Evolutionary conservation across 192 early-diverging fungal species (phyloP), one percentile per base, ranked within the genome.

Genomic region (Linnemannia elongata): DNA sequence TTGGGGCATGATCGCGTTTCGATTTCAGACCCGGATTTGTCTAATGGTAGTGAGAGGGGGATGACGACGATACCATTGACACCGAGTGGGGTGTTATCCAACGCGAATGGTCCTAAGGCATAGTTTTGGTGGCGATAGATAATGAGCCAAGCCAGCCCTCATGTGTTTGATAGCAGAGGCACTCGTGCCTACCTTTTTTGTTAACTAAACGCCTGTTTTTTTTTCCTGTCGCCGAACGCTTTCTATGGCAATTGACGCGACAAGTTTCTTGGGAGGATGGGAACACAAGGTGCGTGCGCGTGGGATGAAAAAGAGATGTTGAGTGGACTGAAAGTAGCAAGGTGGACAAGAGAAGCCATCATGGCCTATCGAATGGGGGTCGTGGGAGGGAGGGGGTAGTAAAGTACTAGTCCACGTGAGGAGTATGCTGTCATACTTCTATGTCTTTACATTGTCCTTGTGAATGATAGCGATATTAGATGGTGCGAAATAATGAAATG

Each of bases 1-100:
- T 54, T 87, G 10, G 85, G 85, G 1, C 85, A 81, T 71, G 79
- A 87, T 45, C 47, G 76, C 8, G 57, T 87, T 68, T 52, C 85
- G 9, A 70, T 81, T 8, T 33, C 38, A 10, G 45, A 72, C 42
- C 8, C 68, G 12, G 33, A n/a, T 18, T 24, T 30, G n/a, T 12
- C 27, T 33, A 33, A 3, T 33, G 9, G 22, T 5, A 33, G 45
- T 52, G 8, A 6, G 1, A 52, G 12, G 33, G 27, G 22, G 13
- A 30, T 41, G 22, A 10, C 6, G 44, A 7, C 41, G 1, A 12
- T 41, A 17, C 79, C 80, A 2, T 52, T 73, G 33, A 47, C 52
- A 13, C 70, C 75, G 3, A 35, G 66, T 39, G 75, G 77, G n/a
- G 24, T 68, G 38, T 38, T 75, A 17, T 72, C 52, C 36, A 82